These are phyloP conservation scores for Boletus patriciae DNA, from an alignment of 768 basidiomycete species.

Conservation along the genomic window DNA sequence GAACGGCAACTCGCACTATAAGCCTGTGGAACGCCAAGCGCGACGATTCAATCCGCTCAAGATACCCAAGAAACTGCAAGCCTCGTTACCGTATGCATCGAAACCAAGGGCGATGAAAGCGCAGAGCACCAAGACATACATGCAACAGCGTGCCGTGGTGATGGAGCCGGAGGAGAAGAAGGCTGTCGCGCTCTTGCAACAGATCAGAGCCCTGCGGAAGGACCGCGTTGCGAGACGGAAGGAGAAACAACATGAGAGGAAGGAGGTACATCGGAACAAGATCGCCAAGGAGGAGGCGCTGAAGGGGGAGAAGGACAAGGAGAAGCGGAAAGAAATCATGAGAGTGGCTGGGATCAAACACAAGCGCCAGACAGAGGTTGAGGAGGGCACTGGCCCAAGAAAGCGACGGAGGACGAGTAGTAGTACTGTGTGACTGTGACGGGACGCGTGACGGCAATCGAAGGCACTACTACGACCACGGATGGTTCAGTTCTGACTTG, in stretches of 20 bases:
- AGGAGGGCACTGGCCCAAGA: conserved; percentile 50
- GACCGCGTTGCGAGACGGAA: conserved; percentile 77
- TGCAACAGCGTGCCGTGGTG: conserved; percentile 93
- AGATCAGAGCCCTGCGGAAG: conserved; percentile 88
- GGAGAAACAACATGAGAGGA: conserved; percentile 85
- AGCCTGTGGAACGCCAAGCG: conserved; percentile 70
- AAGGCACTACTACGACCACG: not conserved
- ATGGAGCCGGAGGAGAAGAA: conserved; percentile 95
- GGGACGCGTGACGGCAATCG: conserved; percentile 21
- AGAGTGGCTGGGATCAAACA: conserved; percentile 65
- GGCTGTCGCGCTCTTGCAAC: conserved; percentile 87
- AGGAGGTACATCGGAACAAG: conserved; percentile 67
- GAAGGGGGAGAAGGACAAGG: conserved; percentile 68
- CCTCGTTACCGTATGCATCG: conserved; percentile 85
- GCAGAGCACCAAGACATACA: conserved; percentile 75
- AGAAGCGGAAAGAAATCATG: conserved; percentile 78
- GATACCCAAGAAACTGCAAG: conserved; percentile 88
- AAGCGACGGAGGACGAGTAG: conserved; percentile 53
- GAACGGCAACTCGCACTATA: conserved; percentile 85
- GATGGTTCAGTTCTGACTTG: conserved; percentile 5
- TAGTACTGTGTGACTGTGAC: conserved; percentile 14
- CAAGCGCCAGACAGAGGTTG: conserved; percentile 61
- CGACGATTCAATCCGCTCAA: conserved; percentile 91
- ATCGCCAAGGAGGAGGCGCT: conserved; percentile 64
- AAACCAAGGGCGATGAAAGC: conserved; percentile 85